Conservation (phyloP, 768 basidiomycete genomes). For the Cytidiella melzeri region DNA sequence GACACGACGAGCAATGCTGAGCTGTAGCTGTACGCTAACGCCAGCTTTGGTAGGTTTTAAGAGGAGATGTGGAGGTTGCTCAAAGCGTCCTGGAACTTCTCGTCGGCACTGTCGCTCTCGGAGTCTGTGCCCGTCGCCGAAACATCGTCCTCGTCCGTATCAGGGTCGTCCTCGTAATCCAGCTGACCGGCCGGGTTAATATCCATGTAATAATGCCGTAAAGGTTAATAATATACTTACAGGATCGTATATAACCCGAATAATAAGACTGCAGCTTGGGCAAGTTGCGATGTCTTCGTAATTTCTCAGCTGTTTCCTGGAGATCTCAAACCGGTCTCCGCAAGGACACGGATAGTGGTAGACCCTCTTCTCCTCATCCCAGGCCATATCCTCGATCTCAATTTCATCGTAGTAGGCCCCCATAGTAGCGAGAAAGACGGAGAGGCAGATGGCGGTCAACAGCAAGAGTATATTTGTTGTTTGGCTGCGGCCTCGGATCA, state of each 20-base stretch:
- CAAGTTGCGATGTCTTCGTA: constrained; percentile 95
- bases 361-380: constrained; percentile 76
- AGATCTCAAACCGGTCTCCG: constrained; percentile 96
- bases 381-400: constrained; percentile 94
- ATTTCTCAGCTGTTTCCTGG: constrained; percentile 72
- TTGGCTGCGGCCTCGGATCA: constrained; percentile 8
- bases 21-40: no score
- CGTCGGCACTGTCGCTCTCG: constrained; percentile 29
- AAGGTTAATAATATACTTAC: constrained; percentile 42
- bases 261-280: constrained; percentile 91
- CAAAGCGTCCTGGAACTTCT: constrained; percentile 58
- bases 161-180: constrained; percentile 76
- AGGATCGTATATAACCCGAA: constrained; percentile 91
- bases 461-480: neutral
- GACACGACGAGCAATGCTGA: no score
- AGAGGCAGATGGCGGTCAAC: neutral
- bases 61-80: constrained; percentile 52
- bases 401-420: constrained; percentile 93
- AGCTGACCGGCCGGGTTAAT: constrained; percentile 51
- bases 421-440: constrained; percentile 35
- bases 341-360: constrained; percentile 98
- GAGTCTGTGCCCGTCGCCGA: constrained; percentile 9
- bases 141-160: constrained; percentile 28
- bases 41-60: no score
- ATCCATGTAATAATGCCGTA: neutral